These are phyloP conservation scores for Phytophthora ohioensis DNA, from an alignment of 352 stramenopile species.

Conservation along the genomic window DNA sequence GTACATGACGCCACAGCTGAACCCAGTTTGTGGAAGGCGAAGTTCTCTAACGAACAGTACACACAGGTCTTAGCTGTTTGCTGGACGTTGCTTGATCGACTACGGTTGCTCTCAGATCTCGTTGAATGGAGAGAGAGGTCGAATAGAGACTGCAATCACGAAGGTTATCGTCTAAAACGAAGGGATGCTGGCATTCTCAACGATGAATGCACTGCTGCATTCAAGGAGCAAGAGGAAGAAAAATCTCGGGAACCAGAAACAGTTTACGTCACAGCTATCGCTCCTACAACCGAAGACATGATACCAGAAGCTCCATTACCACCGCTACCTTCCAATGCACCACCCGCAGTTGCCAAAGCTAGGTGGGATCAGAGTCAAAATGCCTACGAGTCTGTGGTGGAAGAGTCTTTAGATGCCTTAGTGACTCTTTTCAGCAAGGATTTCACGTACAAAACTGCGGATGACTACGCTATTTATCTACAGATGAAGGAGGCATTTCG, in stretches of 20 bases:
- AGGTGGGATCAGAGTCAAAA: conserved; percentile 47
- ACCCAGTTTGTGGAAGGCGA: conserved; percentile 62
- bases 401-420: conserved; percentile 66
- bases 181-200: conserved; percentile 40
- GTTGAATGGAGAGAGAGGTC: conserved; percentile 64
- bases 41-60: conserved; percentile 69
- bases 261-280: conserved; percentile 26
- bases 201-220: conserved; percentile 36
- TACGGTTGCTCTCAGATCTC: conserved; percentile 72
- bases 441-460: conserved; percentile 59
- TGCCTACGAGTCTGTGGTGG: conserved; percentile 47
- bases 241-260: conserved; percentile 22
- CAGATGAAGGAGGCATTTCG: conserved; percentile 85
- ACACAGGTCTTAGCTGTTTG: conserved; percentile 50
- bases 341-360: conserved; percentile 28
- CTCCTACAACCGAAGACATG: conserved; percentile 23
- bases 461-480: conserved; percentile 76
- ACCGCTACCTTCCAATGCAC: conserved; percentile 24
- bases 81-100: conserved; percentile 58
- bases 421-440: conserved; percentile 64
- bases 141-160: conserved; percentile 17
- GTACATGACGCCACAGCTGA: conserved; percentile 62
- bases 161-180: conserved; percentile 26
- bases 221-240: conserved; percentile 40
- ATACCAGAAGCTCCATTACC: conserved; percentile 23